phyloP scores from a whole-genome alignment of 441 rosid species.

The Codiaeum variegatum region DNA sequence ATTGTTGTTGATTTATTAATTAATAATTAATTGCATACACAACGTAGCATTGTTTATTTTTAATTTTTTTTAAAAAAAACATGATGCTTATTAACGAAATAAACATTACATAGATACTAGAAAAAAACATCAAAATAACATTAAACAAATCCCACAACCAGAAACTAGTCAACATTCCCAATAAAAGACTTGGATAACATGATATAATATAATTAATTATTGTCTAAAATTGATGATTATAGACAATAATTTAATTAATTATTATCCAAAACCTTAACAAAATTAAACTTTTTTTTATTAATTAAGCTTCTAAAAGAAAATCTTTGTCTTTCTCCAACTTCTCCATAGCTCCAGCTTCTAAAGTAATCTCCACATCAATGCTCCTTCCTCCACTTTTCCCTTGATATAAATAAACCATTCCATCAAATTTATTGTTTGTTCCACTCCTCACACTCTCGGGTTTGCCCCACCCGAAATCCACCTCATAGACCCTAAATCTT shows the following conservation, averaged over 20 bases:
- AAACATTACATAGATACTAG: background rate
- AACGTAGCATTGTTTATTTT: too few species aligned
- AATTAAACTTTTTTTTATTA: background rate
- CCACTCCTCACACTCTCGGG: conserved; percentile 87
- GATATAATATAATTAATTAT: background rate
- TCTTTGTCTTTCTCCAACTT: conserved; percentile 61
- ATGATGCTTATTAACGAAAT: background rate
- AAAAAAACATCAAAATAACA: background rate
- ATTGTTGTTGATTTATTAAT: too few species aligned
- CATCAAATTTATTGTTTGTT: conserved; percentile 79
- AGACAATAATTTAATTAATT: background rate
- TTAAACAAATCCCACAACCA: background rate
- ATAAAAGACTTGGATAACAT: background rate
- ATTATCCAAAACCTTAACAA: background rate
- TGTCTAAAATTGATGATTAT: background rate
- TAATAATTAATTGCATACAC: too few species aligned
- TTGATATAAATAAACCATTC: conserved; percentile 85
- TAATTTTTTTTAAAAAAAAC: too few species aligned
- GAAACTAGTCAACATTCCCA: background rate
- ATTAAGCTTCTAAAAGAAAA: conserved; percentile 38
- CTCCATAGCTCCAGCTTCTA: conserved; percentile 67
- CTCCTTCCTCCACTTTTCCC: conserved; percentile 77
- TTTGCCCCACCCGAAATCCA: conserved; percentile 86
- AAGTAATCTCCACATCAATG: conserved; percentile 76
- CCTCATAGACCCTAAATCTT: conserved; percentile 78